Base-by-base conservation (phyloP, 805 yeast genomes). In the Pichia exigua region DNA sequence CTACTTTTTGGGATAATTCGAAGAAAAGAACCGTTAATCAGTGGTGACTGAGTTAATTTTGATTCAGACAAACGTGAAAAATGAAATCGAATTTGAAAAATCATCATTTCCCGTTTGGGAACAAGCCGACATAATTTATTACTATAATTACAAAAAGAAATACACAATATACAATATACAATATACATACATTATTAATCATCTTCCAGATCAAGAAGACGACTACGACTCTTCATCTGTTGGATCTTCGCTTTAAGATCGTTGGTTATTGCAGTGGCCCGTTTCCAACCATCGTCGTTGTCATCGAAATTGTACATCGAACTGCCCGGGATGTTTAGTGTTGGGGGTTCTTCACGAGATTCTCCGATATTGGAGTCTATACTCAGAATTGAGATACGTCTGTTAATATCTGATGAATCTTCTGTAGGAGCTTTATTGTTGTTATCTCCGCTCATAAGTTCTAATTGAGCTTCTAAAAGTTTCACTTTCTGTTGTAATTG, bases 251-350 rank as follows among this genome's bases (percentile, higher is more conserved):
- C 95, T 64, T 85, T 87, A 61, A 90, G 76, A 65, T 86, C 92
- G 4, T 82, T 78, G 0, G 97, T 90, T 13, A 89, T 95, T 59
- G 87, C 95, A 0, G 94, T 91, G 0, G 97, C 96, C 46, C 92
- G 78, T 58, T 77, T 80, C 97, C 97, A 90, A 58, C 86, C 82
- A 53, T 83, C 90, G 53, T 79, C 86, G 45, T 74, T 73, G 42
- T 69, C 67, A 52, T 73, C 79, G 32, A 68, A 59, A 44, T 68
- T 75, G 46, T 63, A 63, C 4, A 65, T 48, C 2, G 62, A 54
- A 18, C 45, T 48, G n/a, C 22, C 17, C 8, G 59, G 53, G 56
- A 54, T 55, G 44, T 44, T 41, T 10, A 45, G 42, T n/a, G 32
- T 20, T 38, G 32, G 52, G 55, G 51, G 54, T 53, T 10, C 48